Evolutionary conservation across 2,329 filamentous ascomycete species (phyloP).

Genomic region (Talaromyces albobiverticillius): DNA sequence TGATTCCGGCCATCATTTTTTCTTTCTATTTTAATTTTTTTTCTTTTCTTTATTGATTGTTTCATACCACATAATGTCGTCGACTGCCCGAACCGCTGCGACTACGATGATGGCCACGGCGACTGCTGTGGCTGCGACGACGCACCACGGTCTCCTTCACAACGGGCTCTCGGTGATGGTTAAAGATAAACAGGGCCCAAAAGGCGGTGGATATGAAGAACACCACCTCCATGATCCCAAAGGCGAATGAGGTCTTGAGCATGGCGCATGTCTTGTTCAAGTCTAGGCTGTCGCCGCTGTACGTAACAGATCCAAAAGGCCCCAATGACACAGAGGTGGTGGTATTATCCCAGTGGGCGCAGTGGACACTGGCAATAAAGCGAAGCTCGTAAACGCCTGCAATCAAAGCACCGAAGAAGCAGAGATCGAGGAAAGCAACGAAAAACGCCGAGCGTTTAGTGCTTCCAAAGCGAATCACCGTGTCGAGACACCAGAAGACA

Average conservation of each 20-base stretch:
- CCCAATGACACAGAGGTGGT: slow-evolving; percentile 60
- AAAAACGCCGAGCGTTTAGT: slow-evolving; percentile 59
- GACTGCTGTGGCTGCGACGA: slow-evolving; percentile 33
- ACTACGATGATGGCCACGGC: slow-evolving; percentile 27
- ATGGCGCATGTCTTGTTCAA: slow-evolving; percentile 79
- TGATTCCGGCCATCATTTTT: too few relatives aligned
- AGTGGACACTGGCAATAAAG: slow-evolving; percentile 61
- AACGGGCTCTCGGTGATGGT: slow-evolving; percentile 26
- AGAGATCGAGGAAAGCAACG: slow-evolving; percentile 60
- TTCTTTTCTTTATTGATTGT: neutral
- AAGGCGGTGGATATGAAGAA: slow-evolving; percentile 77
- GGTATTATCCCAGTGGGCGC: slow-evolving; percentile 57
- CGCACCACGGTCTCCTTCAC: slow-evolving; percentile 40
- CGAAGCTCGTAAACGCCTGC: slow-evolving; percentile 59
- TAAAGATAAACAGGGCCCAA: slow-evolving; percentile 56
- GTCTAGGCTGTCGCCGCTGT: slow-evolving; percentile 46
- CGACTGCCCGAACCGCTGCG: slow-evolving; percentile 16
- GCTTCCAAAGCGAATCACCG: slow-evolving; percentile 57
- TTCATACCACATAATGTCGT: slow-evolving; percentile 17
- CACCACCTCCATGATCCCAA: slow-evolving; percentile 82
- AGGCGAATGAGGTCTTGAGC: slow-evolving; percentile 86
- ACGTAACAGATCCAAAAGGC: slow-evolving; percentile 56
- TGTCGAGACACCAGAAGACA: slow-evolving; percentile 60
- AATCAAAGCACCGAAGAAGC: slow-evolving; percentile 63
- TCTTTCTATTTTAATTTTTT: neutral